Evolutionary conservation across 352 stramenopile species (phyloP).

Genomic region (Plasmopara muralis): DNA sequence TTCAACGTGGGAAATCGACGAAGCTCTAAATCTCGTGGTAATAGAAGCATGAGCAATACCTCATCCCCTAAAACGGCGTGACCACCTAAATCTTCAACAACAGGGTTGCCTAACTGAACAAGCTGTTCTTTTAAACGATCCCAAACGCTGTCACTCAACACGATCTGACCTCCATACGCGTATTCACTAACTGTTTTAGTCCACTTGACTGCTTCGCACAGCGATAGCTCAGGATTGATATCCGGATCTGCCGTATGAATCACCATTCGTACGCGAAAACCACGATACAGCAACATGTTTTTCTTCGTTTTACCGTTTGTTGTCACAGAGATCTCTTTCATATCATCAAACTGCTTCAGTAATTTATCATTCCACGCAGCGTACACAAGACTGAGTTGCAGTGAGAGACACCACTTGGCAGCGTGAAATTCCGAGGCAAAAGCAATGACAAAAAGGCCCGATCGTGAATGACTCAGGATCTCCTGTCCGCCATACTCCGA

Average conservation of each 20-base stretch:
- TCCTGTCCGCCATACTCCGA: slow-evolving; percentile 81
- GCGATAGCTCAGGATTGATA: slow-evolving; percentile 44
- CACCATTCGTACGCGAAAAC: slow-evolving; percentile 82
- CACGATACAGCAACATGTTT: slow-evolving; percentile 71
- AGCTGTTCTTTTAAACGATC: slow-evolving; percentile 82
- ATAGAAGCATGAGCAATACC: slow-evolving; percentile 72
- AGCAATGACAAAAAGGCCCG: slow-evolving; percentile 76
- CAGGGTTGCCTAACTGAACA: slow-evolving; percentile 78
- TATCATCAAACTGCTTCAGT: slow-evolving; percentile 76
- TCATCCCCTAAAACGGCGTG: slow-evolving; percentile 68
- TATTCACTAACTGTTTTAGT: slow-evolving; percentile 82
- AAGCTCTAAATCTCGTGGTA: slow-evolving; percentile 72
- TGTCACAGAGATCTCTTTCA: slow-evolving; percentile 63
- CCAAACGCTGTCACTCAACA: slow-evolving; percentile 81
- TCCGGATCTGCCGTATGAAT: slow-evolving; percentile 70
- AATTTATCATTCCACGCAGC: slow-evolving; percentile 84
- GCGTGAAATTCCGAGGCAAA: slow-evolving; percentile 84
- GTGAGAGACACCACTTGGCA: slow-evolving; percentile 80
- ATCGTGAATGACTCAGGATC: slow-evolving; percentile 66
- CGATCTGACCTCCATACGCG: slow-evolving; percentile 76
- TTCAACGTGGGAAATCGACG: slow-evolving; percentile 68
- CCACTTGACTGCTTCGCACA: slow-evolving; percentile 76
- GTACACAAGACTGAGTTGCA: slow-evolving; percentile 81
- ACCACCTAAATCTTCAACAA: slow-evolving; percentile 80
- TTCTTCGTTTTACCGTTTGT: slow-evolving; percentile 60